Percentiles rank a stretch among this genome's conserved stretches.
These are phyloP conservation scores for Fusarium napiforme DNA, from an alignment of 2,329 filamentous ascomycete species.

Conservation along the genomic window DNA sequence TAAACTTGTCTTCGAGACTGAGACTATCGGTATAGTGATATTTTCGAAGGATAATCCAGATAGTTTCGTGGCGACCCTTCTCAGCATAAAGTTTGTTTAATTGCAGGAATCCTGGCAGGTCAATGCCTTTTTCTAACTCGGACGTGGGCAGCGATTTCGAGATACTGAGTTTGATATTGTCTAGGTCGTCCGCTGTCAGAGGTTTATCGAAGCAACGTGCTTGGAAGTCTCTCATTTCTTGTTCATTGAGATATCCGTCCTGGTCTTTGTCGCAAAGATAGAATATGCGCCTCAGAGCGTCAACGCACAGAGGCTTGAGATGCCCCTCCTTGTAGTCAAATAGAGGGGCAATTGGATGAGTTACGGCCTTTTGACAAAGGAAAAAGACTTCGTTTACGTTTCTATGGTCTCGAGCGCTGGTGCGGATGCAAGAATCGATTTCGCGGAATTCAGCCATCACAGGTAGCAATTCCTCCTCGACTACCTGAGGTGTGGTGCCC, in stretches of 20 bases:
- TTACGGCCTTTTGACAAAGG: conserved; percentile 97
- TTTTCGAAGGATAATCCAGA: conserved; percentile 95
- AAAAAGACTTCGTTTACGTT: conserved; percentile 98
- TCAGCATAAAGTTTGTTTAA: conserved; percentile 97
- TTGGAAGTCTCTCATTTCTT: conserved; percentile 92
- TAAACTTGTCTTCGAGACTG: conserved; percentile 88
- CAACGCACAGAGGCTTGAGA: conserved; percentile 88
- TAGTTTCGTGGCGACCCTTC: conserved; percentile 96
- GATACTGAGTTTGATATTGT: conserved; percentile 91
- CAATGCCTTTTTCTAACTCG: conserved; percentile 76
- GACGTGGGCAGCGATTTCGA: conserved; percentile 73
- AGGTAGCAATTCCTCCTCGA: conserved; percentile 97
- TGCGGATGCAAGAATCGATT: conserved; percentile 96
- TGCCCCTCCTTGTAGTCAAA: conserved; percentile 94
- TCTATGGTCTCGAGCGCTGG: conserved; percentile 89
- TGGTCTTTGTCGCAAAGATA: conserved; percentile 97
- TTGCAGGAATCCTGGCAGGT: conserved; percentile 84
- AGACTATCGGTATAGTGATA: conserved; percentile 97
- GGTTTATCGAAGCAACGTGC: conserved; percentile 91
- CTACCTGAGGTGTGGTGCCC: conserved; percentile 81
- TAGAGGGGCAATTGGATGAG: conserved; percentile 93
- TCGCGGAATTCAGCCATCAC: conserved; percentile 99
- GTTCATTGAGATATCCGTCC: conserved; percentile 89
- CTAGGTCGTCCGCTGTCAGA: conserved; percentile 81
- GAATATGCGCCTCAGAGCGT: conserved; percentile 89